Conservation (phyloP, 768 basidiomycete species). For the Pisolithus microcarpus region DNA sequence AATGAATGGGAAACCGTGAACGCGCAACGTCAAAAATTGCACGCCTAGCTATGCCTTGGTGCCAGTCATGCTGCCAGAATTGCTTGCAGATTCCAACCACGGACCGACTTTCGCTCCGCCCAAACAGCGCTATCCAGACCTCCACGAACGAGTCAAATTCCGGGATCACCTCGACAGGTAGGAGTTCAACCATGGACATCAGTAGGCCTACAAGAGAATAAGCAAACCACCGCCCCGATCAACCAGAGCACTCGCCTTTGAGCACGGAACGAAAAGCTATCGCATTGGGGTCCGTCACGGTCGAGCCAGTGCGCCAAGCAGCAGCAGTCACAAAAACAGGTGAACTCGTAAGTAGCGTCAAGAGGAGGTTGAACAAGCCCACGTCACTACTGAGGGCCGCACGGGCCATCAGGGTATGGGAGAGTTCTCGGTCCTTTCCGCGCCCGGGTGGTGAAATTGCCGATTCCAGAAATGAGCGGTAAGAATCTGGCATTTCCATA, state of each 20-base stretch:
- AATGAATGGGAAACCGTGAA: slow-evolving; percentile 76
- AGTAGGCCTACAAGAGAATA: slow-evolving; percentile 51
- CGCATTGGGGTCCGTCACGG: slow-evolving; percentile 68
- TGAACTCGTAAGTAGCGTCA: slow-evolving; percentile 55
- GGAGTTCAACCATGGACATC: slow-evolving; percentile 64
- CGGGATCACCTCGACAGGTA: slow-evolving; percentile 70
- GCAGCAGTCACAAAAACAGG: slow-evolving; percentile 70
- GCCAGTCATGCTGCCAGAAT: slow-evolving; percentile 79
- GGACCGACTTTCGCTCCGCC: slow-evolving; percentile 57
- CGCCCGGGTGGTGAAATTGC: slow-evolving; percentile 36
- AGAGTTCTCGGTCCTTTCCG: slow-evolving; percentile 52
- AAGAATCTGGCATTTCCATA: slow-evolving; percentile 48
- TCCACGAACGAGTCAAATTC: slow-evolving; percentile 67
- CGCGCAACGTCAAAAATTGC: slow-evolving; percentile 79
- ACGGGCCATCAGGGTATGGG: slow-evolving; percentile 50
- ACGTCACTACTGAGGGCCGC: slow-evolving; percentile 51
- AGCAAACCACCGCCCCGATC: neutral
- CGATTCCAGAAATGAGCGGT: slow-evolving; percentile 48
- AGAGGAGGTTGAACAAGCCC: slow-evolving; percentile 52
- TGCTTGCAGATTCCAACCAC: slow-evolving; percentile 67
- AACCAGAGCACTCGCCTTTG: slow-evolving; percentile 51
- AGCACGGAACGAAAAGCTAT: slow-evolving; percentile 74
- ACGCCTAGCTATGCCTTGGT: slow-evolving; percentile 56
- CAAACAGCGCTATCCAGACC: slow-evolving; percentile 75
- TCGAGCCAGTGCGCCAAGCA: slow-evolving; percentile 63